Base-by-base conservation (phyloP, 176 grass and related monocot species). In the Avena sativa region DNA sequence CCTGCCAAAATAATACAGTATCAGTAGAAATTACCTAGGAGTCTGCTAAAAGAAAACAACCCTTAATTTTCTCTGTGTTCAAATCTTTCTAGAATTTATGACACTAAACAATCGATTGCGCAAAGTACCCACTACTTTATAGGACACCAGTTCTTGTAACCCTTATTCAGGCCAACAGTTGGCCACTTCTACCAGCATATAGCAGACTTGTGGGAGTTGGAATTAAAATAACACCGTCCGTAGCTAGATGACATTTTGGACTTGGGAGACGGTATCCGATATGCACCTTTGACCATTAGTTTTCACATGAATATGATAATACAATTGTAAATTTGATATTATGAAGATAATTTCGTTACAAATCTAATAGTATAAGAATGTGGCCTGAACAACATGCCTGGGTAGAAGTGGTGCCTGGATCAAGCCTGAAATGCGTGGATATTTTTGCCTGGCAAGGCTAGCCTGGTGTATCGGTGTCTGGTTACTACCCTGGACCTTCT, bases 1-100 rank as follows among this genome's bases (percentile, higher is more conserved):
- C 97, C 97, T 99, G 87, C 48, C 50, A 81, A 77, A 66, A 84
- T 86, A 57, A 67, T 34, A 30, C 28, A 17, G 61, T 69, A 58
- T 87, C 46, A 85, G 46, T 77, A 58, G n/a, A 16, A 28, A 49
- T 64, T 80, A 23, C 58, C 30, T 19, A 79, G 14, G 66, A 64
- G 32, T 47, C 84, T 72, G 62, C 17, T 74, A 19, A 49, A 62
- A 48, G 23, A n/a, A 71, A 44, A 71, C 23, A 55, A 20, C 21
- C 44, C 71, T 51, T 25, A 26, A 74, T 13, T 20, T 79, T 61
- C 12, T 61, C 34, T 44, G 19, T 25, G 47, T 52, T 76, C 47
- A 50, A 56, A 36, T 56, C 16, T 76, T 21, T 60, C 34, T 60
- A 44, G 9, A 58, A 7, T 60, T 43, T 23, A 56, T 51, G 66